Evolutionary conservation across 441 rosid species (phyloP).

Genomic region (Bocquillonia castaneifolia): DNA sequence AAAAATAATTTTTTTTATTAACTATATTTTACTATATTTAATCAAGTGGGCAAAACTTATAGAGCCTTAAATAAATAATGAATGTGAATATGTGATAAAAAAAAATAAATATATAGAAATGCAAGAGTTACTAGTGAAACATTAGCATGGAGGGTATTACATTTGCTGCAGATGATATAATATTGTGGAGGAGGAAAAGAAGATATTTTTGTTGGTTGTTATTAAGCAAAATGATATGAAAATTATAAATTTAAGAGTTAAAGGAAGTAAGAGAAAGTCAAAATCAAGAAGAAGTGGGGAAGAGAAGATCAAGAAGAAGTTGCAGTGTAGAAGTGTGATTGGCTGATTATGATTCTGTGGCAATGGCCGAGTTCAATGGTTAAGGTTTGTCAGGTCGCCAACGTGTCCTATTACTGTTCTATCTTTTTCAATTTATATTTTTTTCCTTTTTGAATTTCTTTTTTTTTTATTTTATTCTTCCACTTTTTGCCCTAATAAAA

Average conservation of each 20-base stretch:
- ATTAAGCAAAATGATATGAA: no score
- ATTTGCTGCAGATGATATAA: no score
- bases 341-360: conserved; percentile 46
- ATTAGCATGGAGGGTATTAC: no score
- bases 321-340: conserved; percentile 35
- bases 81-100: no score
- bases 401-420: conserved; percentile 47
- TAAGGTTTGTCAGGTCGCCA: conserved; percentile 9
- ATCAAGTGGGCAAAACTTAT: no score
- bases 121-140: no score
- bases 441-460: neutral
- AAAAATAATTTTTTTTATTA: no score
- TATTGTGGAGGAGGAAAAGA: neutral
- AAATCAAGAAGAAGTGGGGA: conserved; percentile 21
- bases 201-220: neutral
- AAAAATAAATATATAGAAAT: no score
- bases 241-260: no score
- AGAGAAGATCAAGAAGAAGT: conserved; percentile 39
- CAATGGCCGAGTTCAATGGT: conserved; percentile 1
- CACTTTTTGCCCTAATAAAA: neutral
- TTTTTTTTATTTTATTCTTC: no score
- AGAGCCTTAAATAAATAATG: no score
- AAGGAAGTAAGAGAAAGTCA: conserved; percentile 10
- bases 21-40: no score
- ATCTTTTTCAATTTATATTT: conserved; percentile 9